Evolutionary conservation across 2,329 filamentous ascomycete species (phyloP).

Genomic region (Allantophomopsis cytisporea): DNA sequence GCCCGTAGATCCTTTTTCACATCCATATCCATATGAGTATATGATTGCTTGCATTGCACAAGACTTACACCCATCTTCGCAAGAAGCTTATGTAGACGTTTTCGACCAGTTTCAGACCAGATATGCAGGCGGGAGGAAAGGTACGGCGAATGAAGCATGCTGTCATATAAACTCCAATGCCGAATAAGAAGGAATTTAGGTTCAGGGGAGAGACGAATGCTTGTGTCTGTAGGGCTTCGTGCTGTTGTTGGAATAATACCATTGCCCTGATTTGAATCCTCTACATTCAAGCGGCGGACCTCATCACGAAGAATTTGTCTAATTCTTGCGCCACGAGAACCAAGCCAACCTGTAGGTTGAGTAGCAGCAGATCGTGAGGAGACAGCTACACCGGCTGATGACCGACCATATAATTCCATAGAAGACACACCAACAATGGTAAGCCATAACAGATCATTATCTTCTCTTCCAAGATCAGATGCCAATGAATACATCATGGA

Average conservation of each 20-base stretch:
- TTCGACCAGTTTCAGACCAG: slow-evolving; percentile 82
- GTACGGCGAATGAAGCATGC: slow-evolving; percentile 95
- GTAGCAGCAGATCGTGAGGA: slow-evolving; percentile 36
- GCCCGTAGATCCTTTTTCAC: slow-evolving; percentile 77
- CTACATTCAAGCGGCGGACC: slow-evolving; percentile 83
- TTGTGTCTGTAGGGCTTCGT: slow-evolving; percentile 76
- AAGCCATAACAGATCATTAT: slow-evolving; percentile 92
- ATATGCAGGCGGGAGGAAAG: slow-evolving; percentile 84
- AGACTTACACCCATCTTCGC: slow-evolving; percentile 97
- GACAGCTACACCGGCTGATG: slow-evolving; percentile 63
- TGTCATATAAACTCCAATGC: slow-evolving; percentile 96
- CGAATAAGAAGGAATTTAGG: slow-evolving; percentile 84
- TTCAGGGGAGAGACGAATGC: slow-evolving; percentile 85
- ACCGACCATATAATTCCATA: slow-evolving; percentile 80
- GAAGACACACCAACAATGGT: slow-evolving; percentile 92
- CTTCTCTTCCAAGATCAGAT: slow-evolving; percentile 87
- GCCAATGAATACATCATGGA: slow-evolving; percentile 91
- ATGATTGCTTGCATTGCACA: slow-evolving; percentile 87
- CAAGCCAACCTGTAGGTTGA: slow-evolving; percentile 60
- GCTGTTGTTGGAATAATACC: slow-evolving; percentile 86
- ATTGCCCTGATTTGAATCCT: slow-evolving; percentile 49
- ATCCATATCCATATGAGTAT: slow-evolving; percentile 97
- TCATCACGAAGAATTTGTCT: slow-evolving; percentile 82
- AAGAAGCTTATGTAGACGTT: slow-evolving; percentile 81
- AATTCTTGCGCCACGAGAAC: slow-evolving; percentile 69